phyloP scores from a whole-genome alignment of 2,329 filamentous ascomycete genomes.

The Periconia macrospinosa region DNA sequence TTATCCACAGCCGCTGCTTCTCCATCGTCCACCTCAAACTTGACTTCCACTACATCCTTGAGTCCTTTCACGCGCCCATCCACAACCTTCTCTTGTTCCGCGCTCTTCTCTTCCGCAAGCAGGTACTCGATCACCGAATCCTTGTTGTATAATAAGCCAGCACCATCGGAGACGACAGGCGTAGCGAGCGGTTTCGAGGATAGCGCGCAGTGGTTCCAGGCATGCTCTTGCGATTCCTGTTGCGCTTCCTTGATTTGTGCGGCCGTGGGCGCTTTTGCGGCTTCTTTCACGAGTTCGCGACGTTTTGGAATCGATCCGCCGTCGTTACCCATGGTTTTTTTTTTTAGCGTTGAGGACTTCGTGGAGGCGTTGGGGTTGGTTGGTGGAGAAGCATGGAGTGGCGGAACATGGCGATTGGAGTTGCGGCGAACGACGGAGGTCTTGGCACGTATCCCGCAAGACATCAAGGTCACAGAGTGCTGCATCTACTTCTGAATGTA shows the following conservation, averaged over 20 bases:
- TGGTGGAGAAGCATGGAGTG: conserved; percentile 21
- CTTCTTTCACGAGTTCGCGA: conserved; percentile 92
- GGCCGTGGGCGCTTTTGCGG: conserved; percentile 77
- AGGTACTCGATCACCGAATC: conserved; percentile 78
- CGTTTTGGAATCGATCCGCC: conserved; percentile 94
- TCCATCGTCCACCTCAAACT: conserved; percentile 62
- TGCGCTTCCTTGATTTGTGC: conserved; percentile 87
- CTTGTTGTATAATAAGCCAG: conserved; percentile 91
- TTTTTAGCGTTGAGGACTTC: conserved; percentile 2
- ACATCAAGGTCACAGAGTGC: too few species aligned
- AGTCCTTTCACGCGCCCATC: conserved; percentile 72
- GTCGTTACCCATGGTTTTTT: conserved; percentile 82
- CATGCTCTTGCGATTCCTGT: conserved; percentile 80
- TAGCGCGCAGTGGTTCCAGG: conserved; percentile 87
- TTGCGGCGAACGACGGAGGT: not conserved
- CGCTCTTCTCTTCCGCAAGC: conserved; percentile 58
- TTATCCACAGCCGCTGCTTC: conserved; percentile 40
- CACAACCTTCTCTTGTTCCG: conserved; percentile 64
- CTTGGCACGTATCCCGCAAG: not conserved
- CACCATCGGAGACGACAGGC: conserved; percentile 81
- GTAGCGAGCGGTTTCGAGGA: conserved; percentile 73
- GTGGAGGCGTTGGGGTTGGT: not conserved
- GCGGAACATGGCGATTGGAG: conserved; percentile 13
- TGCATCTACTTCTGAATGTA: too few species aligned
- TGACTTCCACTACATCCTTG: conserved; percentile 84